These are phyloP conservation scores for Auricularia sp. DNA, from an alignment of 768 basidiomycete genomes.

Conservation along the genomic window DNA sequence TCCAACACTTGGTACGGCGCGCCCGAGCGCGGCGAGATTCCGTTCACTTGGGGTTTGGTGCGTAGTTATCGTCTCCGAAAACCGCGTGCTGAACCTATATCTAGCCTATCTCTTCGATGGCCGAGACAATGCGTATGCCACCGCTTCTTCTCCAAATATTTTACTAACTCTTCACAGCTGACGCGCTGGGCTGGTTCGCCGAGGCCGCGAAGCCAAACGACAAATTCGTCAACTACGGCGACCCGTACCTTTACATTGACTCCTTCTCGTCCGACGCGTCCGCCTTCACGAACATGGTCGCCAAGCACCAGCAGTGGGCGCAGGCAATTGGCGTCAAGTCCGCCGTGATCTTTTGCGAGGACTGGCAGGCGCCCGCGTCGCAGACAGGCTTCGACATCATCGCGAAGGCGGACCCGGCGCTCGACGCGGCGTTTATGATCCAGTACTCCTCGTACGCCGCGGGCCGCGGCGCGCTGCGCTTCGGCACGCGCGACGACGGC, in stretches of 20 bases:
- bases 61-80: too few species aligned
- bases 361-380: not conserved
- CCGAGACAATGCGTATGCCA: not conserved
- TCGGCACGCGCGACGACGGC: not conserved
- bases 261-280: not conserved
- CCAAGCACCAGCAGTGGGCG: not conserved
- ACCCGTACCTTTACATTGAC: not conserved
- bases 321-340: not conserved
- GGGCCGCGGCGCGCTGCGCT: not conserved
- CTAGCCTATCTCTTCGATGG: not conserved
- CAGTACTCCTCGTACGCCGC: not conserved
- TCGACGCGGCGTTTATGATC: not conserved
- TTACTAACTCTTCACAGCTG: not conserved
- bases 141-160: not conserved
- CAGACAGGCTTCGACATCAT: not conserved
- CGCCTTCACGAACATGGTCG: not conserved
- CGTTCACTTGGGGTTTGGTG: not conserved
- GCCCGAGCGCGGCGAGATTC: not conserved
- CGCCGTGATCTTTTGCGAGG: not conserved
- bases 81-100: not conserved
- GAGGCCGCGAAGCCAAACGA: not conserved
- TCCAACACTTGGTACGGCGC: not conserved
- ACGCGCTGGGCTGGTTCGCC: not conserved
- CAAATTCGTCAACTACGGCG: not conserved
- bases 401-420: not conserved